Base-by-base conservation (phyloP, 441 rosid species). In the Croton laevigatus region DNA sequence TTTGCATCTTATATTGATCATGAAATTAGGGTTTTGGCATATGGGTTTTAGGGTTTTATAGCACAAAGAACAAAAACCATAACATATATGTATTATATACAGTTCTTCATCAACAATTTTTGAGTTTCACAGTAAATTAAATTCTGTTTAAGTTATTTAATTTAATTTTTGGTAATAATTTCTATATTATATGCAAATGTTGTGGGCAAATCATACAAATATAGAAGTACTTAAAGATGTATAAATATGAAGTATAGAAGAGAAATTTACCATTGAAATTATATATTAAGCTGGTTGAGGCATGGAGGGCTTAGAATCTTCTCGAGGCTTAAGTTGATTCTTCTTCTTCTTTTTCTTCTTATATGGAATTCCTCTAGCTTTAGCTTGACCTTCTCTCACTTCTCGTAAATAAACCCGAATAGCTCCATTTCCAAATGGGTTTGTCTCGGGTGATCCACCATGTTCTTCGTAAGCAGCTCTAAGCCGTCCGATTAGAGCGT, bases 291-390 rank as follows among this genome's bases (percentile, higher is more conserved):
- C 70, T 19, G 79, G 38, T 34, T 74, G 78, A 71, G 71, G 72
- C 23, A 74, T 77, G 9, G 89, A 73, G 53, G 85, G 61, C 77
- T 80, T 86, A 6, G 81, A 78, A 9, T 82, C 85, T 1, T 53
- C 84, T 81, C 72, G 79, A 45, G 81, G 73, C 81, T 81, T 85
- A 70, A 77, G 64, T 76, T 49, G 86, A 80, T 72, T 81, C 87
- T 87, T 82, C 78, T 79, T 81, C 88, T 85, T 88, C 82, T 88
- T 91, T 65, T 91, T 89, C 87, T 90, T 91, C 88, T 86, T 90
- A 54, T 91, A 91, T n/a, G 89, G 93, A 69, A 91, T 87, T 36
- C 97, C 97, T 81, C 97, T 81, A 3, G 97, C 97, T 71, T 84
- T 91, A 0, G 94, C 86, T 72, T 91, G 97, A 58, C 86, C 83